Conservation (phyloP, 192 early-diverging fungal genomes). For the Mortierella antarctica region DNA sequence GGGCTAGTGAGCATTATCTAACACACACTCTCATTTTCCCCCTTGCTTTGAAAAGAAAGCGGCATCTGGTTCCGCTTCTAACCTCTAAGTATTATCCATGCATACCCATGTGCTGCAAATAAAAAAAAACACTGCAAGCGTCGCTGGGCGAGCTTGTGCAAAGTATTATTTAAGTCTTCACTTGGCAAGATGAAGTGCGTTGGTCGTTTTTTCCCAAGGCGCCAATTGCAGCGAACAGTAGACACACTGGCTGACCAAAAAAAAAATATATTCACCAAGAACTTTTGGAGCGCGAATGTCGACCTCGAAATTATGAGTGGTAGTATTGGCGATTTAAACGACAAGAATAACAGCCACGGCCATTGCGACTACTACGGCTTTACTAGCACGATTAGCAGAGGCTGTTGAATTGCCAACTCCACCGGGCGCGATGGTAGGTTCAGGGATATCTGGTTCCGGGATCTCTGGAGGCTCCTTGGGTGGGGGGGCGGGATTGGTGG, state of each 20-base stretch:
- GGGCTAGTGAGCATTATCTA: neutral
- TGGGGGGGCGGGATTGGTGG: neutral
- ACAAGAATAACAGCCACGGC: too few relatives aligned
- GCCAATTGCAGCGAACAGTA: neutral
- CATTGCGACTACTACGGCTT: too few relatives aligned
- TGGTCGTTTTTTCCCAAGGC: neutral
- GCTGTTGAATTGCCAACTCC: neutral
- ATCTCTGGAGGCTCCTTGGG: too few relatives aligned
- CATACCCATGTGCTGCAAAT: neutral
- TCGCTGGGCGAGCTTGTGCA: constrained; percentile 13
- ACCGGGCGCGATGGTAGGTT: neutral
- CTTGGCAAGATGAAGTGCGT: neutral
- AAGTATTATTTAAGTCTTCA: neutral
- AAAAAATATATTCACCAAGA: too few relatives aligned
- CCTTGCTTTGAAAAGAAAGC: neutral
- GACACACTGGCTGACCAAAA: neutral
- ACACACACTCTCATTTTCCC: neutral
- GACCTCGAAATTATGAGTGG: neutral
- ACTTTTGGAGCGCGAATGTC: too few relatives aligned
- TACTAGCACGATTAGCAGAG: neutral
- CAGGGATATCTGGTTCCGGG: too few relatives aligned
- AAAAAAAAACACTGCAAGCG: neutral
- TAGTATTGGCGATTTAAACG: neutral
- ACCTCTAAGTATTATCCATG: neutral
- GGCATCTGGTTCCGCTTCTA: constrained; percentile 1